Evolutionary conservation across 352 stramenopile genomes (phyloP).

Genomic region (Pythium phragmiticola): DNA sequence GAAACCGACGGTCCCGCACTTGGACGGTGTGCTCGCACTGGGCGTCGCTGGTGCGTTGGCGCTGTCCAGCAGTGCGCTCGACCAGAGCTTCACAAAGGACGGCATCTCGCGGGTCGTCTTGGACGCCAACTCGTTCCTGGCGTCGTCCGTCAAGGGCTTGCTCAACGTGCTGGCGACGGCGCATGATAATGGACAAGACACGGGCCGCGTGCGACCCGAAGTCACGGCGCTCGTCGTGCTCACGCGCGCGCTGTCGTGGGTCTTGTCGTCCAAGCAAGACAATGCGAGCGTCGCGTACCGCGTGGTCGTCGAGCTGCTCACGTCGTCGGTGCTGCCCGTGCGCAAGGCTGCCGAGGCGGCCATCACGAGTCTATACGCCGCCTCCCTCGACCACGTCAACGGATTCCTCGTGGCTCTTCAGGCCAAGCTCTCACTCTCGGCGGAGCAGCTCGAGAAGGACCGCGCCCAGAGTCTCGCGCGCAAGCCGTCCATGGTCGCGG

Average conservation of each 20-base stretch:
- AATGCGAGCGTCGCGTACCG: constrained; percentile 50
- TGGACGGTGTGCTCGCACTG: constrained; percentile 78
- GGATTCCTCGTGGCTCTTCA: constrained; percentile 56
- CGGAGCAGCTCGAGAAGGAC: constrained; percentile 36
- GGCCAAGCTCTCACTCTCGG: constrained; percentile 48
- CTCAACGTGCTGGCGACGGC: constrained; percentile 29
- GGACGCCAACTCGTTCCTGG: constrained; percentile 49
- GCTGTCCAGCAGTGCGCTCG: constrained; percentile 54
- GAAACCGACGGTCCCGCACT: constrained; percentile 67
- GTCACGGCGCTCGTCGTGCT: constrained; percentile 56
- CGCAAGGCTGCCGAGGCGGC: constrained; percentile 48
- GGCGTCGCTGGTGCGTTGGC: constrained; percentile 57
- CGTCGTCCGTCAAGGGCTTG: constrained; percentile 41
- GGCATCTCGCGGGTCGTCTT: constrained; percentile 46
- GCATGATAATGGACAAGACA: constrained; percentile 16
- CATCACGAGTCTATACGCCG: constrained; percentile 48
- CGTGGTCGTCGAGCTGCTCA: constrained; percentile 59
- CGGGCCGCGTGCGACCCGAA: constrained; percentile 45
- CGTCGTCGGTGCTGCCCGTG: constrained; percentile 45
- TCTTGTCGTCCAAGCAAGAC: constrained; percentile 61
- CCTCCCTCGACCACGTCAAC: constrained; percentile 56
- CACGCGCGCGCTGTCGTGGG: constrained; percentile 57
- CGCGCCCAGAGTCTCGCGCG: constrained; percentile 13
- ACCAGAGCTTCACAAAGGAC: constrained; percentile 53
- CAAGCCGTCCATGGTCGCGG: constrained; percentile 27